Percentiles rank a stretch among this genome's conserved stretches.
Evolutionary conservation across 2,329 filamentous ascomycete genomes (phyloP).

Genomic region (Tympanopsis confertula): DNA sequence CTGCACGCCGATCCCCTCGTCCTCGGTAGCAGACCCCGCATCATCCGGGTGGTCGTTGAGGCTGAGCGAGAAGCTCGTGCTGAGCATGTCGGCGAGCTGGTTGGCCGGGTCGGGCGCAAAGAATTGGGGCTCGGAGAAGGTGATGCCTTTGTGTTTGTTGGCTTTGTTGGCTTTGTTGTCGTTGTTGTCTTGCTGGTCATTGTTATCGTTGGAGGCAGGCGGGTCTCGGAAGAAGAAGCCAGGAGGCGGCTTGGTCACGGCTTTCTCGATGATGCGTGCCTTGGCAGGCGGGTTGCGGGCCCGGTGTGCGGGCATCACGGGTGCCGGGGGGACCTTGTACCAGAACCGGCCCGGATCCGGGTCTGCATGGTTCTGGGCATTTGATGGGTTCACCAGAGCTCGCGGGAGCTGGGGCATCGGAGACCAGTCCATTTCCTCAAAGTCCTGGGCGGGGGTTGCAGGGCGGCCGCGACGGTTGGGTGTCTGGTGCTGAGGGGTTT

Average conservation of each 20-base stretch:
- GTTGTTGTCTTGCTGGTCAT: constrained; percentile 2
- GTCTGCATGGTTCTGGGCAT: constrained; percentile 26
- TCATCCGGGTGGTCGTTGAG: constrained; percentile 11
- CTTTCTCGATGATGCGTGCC: constrained; percentile 36
- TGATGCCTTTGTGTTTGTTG: constrained; percentile 11
- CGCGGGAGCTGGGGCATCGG: constrained; percentile 45
- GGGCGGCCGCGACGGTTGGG: constrained; percentile 3
- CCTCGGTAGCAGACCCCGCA: background rate
- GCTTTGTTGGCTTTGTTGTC: constrained; percentile 2
- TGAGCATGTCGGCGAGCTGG: constrained; percentile 29
- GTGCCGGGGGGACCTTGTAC: constrained; percentile 59
- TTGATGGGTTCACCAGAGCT: constrained; percentile 30
- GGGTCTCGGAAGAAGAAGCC: constrained; percentile 34
- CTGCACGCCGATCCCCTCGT: background rate
- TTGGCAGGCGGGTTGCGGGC: constrained; percentile 46
- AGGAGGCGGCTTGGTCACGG: constrained; percentile 26
- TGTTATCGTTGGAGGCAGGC: constrained; percentile 2
- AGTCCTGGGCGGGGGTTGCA: constrained; percentile 18
- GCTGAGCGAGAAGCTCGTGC: constrained; percentile 28
- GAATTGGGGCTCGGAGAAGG: constrained; percentile 49
- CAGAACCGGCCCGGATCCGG: constrained; percentile 45
- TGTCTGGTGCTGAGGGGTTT: constrained; percentile 3
- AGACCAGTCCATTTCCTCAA: constrained; percentile 65
- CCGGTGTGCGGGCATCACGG: constrained; percentile 51
- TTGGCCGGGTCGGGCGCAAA: constrained; percentile 39